Percentiles rank a stretch among this genome's conserved stretches.
phyloP scores from a whole-genome alignment of 2,329 filamentous ascomycete species.

The Aureobasidium sp. region DNA sequence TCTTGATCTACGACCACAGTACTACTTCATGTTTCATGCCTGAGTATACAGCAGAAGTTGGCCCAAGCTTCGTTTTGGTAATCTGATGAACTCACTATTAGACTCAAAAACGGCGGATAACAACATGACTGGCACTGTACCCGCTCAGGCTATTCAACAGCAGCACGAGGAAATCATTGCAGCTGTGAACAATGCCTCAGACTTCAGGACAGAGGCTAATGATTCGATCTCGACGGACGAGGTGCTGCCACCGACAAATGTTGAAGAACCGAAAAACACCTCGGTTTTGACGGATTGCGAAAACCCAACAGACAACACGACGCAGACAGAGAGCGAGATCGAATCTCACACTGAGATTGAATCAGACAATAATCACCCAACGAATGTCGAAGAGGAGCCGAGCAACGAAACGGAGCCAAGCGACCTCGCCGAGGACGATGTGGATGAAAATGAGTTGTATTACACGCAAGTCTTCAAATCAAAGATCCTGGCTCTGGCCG shows the following conservation, averaged over 20 bases:
- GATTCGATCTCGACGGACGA: not conserved
- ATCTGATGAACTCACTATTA: not conserved
- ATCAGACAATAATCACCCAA: too few species aligned
- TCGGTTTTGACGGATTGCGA: not conserved
- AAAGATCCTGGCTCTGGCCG: not conserved
- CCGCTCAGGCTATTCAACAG: not conserved
- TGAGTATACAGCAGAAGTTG: not conserved
- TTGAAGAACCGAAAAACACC: not conserved
- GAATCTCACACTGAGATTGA: too few species aligned
- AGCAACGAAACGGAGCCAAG: too few species aligned
- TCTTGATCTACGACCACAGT: not conserved
- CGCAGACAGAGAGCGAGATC: too few species aligned
- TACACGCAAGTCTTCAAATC: not conserved
- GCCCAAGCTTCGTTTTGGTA: not conserved
- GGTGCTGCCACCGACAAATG: not conserved
- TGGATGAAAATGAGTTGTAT: too few species aligned
- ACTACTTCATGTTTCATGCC: not conserved
- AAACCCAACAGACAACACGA: too few species aligned
- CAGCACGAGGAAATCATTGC: not conserved
- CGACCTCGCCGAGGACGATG: too few species aligned
- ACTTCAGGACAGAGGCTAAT: not conserved
- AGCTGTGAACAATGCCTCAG: not conserved
- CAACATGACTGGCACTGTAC: not conserved
- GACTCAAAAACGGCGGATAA: not conserved
- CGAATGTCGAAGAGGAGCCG: too few species aligned